A percentile compares a stretch with the other conserved stretches of the same genome.
Evolutionary conservation across 1,139 yeast species (phyloP).

Genomic region (Debaryomyces singareniensis): DNA sequence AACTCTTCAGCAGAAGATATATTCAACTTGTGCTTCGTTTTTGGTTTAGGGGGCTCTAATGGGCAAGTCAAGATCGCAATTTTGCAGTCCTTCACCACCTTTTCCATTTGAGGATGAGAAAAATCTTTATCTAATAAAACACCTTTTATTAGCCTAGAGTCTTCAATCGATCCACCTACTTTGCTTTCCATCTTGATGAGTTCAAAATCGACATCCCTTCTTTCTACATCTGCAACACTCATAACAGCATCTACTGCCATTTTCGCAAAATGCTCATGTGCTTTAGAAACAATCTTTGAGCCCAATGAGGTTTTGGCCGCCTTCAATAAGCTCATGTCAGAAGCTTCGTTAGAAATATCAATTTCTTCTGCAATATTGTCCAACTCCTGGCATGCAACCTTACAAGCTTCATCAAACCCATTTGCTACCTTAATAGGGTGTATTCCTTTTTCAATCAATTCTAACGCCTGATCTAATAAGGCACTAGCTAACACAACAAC

Average conservation of each 20-base stretch:
- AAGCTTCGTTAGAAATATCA: conserved; percentile 40
- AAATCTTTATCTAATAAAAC: conserved; percentile 93
- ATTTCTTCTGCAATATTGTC: conserved; percentile 69
- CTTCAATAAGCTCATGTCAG: conserved; percentile 56
- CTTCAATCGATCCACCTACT: conserved; percentile 90
- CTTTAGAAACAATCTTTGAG: conserved; percentile 89
- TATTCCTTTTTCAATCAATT: conserved; percentile 91
- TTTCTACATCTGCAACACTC: conserved; percentile 84
- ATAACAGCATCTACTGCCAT: conserved; percentile 97
- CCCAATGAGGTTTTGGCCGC: conserved; percentile 96
- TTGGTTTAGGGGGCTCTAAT: conserved; percentile 99
- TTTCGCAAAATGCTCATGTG: conserved; percentile 87
- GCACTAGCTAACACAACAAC: conserved; percentile 97
- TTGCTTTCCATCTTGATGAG: conserved; percentile 92
- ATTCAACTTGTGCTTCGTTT: conserved; percentile 95
- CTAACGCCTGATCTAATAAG: conserved; percentile 87
- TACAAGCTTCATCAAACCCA: conserved; percentile 96
- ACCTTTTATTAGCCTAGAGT: conserved; percentile 79
- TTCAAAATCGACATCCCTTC: conserved; percentile 95
- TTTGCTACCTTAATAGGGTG: conserved; percentile 96
- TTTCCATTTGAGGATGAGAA: conserved; percentile 98
- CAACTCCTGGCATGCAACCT: conserved; percentile 73
- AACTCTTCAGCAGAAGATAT: conserved; percentile 91
- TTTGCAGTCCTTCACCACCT: conserved; percentile 69
- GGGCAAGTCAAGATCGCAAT: conserved; percentile 96